Percentiles rank a stretch among this genome's conserved stretches.
phyloP scores from a whole-genome alignment of 371 early-diverging fungal genomes.

The Cokeromyces recurvatus region DNA sequence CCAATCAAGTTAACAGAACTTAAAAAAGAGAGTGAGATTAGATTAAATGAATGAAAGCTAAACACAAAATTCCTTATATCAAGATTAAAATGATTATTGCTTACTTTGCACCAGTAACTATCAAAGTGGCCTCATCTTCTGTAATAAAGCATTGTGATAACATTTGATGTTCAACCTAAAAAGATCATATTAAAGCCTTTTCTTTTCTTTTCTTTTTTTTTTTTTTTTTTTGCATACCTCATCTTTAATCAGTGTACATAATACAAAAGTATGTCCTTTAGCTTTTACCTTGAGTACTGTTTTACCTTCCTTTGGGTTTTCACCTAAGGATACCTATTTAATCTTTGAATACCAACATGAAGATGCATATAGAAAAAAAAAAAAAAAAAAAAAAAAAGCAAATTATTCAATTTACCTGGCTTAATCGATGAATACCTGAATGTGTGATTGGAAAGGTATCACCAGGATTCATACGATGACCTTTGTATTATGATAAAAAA shows the following conservation, averaged over 20 bases:
- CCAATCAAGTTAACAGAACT: constrained; percentile 6
- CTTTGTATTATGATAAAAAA: too few relatives aligned
- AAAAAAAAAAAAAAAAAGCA: too few relatives aligned
- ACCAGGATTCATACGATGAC: too few relatives aligned
- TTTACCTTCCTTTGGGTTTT: constrained; percentile 6
- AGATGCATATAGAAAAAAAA: too few relatives aligned
- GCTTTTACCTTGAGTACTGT: constrained; percentile 7
- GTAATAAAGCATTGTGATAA: constrained; percentile 10
- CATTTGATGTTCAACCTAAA: constrained; percentile 11
- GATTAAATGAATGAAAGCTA: too few relatives aligned
- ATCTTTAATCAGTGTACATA: constrained; percentile 14
- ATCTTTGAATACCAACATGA: too few relatives aligned
- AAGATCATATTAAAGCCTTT: not conserved
- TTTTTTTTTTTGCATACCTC: not conserved
- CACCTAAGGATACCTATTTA: constrained; percentile 3
- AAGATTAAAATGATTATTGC: too few relatives aligned
- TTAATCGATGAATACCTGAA: too few relatives aligned
- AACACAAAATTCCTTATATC: too few relatives aligned
- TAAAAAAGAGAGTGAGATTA: not conserved
- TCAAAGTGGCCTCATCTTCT: constrained; percentile 10
- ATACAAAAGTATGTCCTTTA: constrained; percentile 3
- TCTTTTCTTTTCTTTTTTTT: not conserved
- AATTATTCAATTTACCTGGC: too few relatives aligned
- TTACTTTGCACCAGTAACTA: constrained; percentile 16
- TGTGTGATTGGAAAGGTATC: too few relatives aligned